phyloP scores from a whole-genome alignment of 129 eudicot genomes.

The Pulicaria dysenterica region DNA sequence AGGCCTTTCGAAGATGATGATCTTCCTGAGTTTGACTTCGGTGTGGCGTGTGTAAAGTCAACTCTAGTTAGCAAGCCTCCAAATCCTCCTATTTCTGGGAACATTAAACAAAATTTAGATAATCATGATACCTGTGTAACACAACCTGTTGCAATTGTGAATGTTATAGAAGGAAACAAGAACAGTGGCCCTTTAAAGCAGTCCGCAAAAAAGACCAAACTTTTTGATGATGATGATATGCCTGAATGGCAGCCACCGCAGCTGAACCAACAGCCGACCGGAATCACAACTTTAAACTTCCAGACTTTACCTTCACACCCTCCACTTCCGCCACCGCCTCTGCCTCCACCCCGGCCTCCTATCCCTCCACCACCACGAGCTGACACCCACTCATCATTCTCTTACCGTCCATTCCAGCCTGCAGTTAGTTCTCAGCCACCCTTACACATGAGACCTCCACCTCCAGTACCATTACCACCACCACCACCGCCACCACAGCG shows the following conservation, averaged over 20 bases:
- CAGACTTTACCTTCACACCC: conserved; percentile 26
- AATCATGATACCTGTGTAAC: neutral
- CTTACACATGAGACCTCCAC: conserved; percentile 18
- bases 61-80: conserved; percentile 15
- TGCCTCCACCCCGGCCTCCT: conserved; percentile 31
- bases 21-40: conserved; percentile 80
- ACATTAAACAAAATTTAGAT: conserved; percentile 17
- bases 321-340: conserved; percentile 32
- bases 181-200: conserved; percentile 10
- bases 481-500: conserved; percentile 6
- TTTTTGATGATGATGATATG: conserved; percentile 62
- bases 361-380: conserved; percentile 31
- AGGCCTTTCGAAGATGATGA: conserved; percentile 55
- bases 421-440: conserved; percentile 19
- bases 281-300: conserved; percentile 19
- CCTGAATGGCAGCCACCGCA: conserved; percentile 79
- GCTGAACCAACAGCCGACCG: conserved; percentile 29
- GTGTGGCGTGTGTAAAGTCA: conserved; percentile 35
- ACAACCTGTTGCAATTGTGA: conserved; percentile 22
- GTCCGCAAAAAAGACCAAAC: conserved; percentile 33
- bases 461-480: neutral
- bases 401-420: conserved; percentile 46
- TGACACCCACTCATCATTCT: conserved; percentile 32
- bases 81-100: conserved; percentile 12
- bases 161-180: neutral